Base-by-base conservation (phyloP, 768 basidiomycete genomes). In the Termitomyces sp. region DNA sequence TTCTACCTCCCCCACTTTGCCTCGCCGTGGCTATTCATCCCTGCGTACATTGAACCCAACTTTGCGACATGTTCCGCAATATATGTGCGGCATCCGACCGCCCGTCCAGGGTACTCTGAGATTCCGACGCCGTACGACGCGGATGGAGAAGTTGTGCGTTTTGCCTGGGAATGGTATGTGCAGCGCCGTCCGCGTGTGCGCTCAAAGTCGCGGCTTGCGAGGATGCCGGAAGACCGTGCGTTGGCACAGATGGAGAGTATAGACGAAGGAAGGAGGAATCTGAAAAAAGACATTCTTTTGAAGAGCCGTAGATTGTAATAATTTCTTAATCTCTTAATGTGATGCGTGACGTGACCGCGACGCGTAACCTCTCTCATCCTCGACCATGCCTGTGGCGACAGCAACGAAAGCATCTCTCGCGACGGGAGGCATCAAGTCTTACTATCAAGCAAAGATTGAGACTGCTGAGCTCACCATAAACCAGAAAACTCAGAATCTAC, bases 371-470 rank as follows among this genome's bases (percentile, higher is more conserved):
- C 57, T 56, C 60, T 54, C 30, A 14, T 35, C 41, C 30, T 49
- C 30, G 24, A 52, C 45, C 24, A 76, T 77, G 76, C 69, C 75
- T 28, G 94, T 72, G 20, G 65, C 75, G 57, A 71, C 70, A 51
- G 71, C 74, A 58, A 71, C 69, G 52, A 72, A 68, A 66, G 60
- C 71, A 41, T 68, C 74, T 7, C 66, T 73, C 43, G 77, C 80
- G 1, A 80, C 85, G 5, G 85, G 81, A 33, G 88, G 90, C 33
- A 80, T 92, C 49, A 90, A 94, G 68, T 84, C 88, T 0, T 99
- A 96, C 78, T 98, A 95, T 69, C 91, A 94, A 70, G 87, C 92
- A 18, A 99, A 98, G 76, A 98, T 98, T 36, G 94, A 98, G 68
- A 78, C 88, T 9, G 88, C 94, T 1, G 96, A 98, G 66, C 79